Conservation (phyloP, 129 eudicot genomes). For the Cynara cardunculus region DNA sequence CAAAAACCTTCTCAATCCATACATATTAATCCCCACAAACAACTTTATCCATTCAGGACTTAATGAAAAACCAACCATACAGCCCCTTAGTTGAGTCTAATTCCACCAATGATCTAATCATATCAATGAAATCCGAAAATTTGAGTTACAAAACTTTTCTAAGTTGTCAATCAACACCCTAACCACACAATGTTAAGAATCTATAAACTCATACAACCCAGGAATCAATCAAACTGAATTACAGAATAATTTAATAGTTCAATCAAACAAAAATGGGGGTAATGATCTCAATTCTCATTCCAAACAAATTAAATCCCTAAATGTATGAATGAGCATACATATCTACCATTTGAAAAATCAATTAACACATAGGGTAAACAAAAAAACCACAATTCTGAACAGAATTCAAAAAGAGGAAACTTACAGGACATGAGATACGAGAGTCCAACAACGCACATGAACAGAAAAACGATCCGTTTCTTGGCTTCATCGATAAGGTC, state of each 20-base stretch:
- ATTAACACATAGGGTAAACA: neutral
- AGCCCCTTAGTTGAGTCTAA: neutral
- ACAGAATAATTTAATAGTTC: neutral
- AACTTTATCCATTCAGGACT: no score
- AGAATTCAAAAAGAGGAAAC: slow-evolving; percentile 20
- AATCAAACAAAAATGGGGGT: neutral
- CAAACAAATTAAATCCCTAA: neutral
- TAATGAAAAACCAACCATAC: no score
- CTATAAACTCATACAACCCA: neutral
- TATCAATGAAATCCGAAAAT: neutral
- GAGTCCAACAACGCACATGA: slow-evolving; percentile 69
- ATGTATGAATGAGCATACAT: neutral
- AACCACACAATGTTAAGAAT: neutral
- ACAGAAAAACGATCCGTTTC: slow-evolving; percentile 77
- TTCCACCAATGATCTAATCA: neutral
- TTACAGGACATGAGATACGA: slow-evolving; percentile 95
- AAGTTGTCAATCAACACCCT: neutral
- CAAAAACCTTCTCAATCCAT: no score
- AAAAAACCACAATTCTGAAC: neutral
- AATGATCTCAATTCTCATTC: neutral
- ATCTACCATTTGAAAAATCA: neutral
- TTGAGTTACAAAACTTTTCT: neutral
- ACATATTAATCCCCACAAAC: no score
- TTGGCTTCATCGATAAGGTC: slow-evolving; percentile 93
- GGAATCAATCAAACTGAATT: neutral